Conservation (phyloP, 371 early-diverging fungal species). For the Neoconidiobolus thromboides region DNA sequence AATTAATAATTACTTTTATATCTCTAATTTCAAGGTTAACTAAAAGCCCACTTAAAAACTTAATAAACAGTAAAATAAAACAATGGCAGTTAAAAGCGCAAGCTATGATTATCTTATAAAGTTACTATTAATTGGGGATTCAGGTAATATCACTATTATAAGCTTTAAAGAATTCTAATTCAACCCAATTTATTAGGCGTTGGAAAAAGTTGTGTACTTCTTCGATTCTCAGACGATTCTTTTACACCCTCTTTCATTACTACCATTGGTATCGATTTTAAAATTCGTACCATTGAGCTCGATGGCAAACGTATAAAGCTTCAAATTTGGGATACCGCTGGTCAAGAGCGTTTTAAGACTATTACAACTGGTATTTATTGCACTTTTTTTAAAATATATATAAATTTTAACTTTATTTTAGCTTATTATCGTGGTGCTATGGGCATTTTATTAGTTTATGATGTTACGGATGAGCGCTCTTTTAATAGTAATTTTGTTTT, state of each 20-base stretch:
- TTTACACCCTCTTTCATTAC: conserved; percentile 96
- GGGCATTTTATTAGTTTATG: conserved; percentile 98
- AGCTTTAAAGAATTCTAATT: background rate
- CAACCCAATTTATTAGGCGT: conserved; percentile 36
- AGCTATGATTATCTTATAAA: conserved; percentile 96
- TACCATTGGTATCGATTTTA: conserved; percentile 99
- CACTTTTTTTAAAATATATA: background rate
- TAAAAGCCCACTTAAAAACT: too few relatives aligned
- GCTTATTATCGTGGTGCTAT: conserved; percentile 98
- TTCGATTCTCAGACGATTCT: conserved; percentile 95
- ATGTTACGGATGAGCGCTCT: conserved; percentile 94
- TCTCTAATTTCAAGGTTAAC: too few relatives aligned
- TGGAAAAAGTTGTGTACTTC: conserved; percentile 94
- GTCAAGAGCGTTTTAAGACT: conserved; percentile 99
- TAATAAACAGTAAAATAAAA: background rate
- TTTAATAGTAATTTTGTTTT: conserved; percentile 52
- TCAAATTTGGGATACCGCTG: conserved; percentile 99
- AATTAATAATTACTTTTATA: too few relatives aligned
- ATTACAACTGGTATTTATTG: conserved; percentile 70
- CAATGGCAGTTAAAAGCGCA: conserved; percentile 1
- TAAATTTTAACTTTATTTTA: conserved; percentile 7
- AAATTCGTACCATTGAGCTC: conserved; percentile 97
- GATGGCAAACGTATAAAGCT: conserved; percentile 98
- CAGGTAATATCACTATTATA: conserved; percentile 39
- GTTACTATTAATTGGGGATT: conserved; percentile 97